phyloP scores from a whole-genome alignment of 345 rosid genomes.

The Geranium brycei region DNA sequence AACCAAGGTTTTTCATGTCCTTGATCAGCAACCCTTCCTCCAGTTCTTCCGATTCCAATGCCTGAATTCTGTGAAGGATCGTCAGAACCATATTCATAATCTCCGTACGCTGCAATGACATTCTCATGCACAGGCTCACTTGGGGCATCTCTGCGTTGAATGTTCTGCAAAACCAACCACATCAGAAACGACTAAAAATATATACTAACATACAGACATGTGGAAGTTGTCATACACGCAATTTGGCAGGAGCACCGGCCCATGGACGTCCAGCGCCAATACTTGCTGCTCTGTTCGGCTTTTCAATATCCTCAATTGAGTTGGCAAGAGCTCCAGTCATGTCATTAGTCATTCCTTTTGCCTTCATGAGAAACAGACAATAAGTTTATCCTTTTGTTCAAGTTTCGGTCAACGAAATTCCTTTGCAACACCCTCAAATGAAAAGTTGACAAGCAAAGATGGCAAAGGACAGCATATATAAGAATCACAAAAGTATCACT shows the following conservation, averaged over 20 bases:
- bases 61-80: constrained; percentile 36
- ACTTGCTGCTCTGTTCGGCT: constrained; percentile 39
- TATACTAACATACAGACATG: constrained; percentile 2
- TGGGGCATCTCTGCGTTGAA: constrained; percentile 44
- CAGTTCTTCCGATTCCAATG: constrained; percentile 41
- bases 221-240: constrained; percentile 29
- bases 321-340: constrained; percentile 21
- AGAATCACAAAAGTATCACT: background rate
- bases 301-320: constrained; percentile 32
- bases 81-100: constrained; percentile 48
- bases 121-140: constrained; percentile 42
- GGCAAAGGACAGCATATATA: background rate
- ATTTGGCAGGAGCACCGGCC: constrained; percentile 45
- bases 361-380: constrained; percentile 22
- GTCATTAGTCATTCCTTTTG: constrained; percentile 25
- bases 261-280: constrained; percentile 36
- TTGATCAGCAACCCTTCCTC: constrained; percentile 42
- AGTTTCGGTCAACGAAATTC: background rate
- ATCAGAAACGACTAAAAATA: constrained; percentile 2
- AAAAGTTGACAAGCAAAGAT: background rate
- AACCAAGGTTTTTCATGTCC: constrained; percentile 50
- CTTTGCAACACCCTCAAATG: background rate
- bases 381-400: background rate
- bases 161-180: constrained; percentile 20
- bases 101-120: constrained; percentile 32